Evolutionary conservation across 768 basidiomycete species (phyloP).

Genomic region (Mycena vulgaris): DNA sequence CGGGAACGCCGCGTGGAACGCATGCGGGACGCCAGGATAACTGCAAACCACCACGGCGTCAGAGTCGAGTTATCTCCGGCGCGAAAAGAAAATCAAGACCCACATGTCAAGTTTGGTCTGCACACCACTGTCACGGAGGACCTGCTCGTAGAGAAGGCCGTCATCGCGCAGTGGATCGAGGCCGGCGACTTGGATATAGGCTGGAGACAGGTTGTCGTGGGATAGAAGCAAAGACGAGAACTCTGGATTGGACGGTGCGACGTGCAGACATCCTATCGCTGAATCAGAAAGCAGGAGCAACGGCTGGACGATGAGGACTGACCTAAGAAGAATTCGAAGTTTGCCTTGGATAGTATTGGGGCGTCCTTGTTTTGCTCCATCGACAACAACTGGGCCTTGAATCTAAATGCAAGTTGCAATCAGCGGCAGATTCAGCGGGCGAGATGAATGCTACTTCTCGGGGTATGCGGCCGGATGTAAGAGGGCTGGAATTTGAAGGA

Average conservation of each 20-base stretch:
- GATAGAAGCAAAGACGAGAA: constrained; percentile 1
- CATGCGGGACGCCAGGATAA: too few species aligned
- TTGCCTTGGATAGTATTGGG: constrained; percentile 21
- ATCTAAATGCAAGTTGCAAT: constrained; percentile 24
- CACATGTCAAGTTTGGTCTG: constrained; percentile 10
- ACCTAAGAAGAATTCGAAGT: not conserved
- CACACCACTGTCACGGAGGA: not conserved
- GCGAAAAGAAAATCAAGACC: not conserved
- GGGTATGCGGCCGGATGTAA: constrained; percentile 39
- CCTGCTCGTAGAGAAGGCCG: constrained; percentile 7
- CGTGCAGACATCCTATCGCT: not conserved
- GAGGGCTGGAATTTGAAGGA: constrained; percentile 40
- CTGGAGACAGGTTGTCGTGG: constrained; percentile 3
- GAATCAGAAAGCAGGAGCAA: not conserved
- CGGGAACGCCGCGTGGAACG: too few species aligned
- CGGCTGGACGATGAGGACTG: not conserved
- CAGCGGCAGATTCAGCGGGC: not conserved
- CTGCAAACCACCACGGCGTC: too few species aligned
- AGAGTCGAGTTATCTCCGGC: not conserved
- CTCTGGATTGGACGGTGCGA: not conserved
- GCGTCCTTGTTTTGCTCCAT: constrained; percentile 40
- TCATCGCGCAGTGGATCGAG: constrained; percentile 30
- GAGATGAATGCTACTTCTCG: constrained; percentile 32
- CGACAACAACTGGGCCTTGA: constrained; percentile 40
- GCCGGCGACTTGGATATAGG: constrained; percentile 22